These are phyloP conservation scores for Candida sphagnicola DNA, from an alignment of 805 yeast genomes.

Conservation along the genomic window DNA sequence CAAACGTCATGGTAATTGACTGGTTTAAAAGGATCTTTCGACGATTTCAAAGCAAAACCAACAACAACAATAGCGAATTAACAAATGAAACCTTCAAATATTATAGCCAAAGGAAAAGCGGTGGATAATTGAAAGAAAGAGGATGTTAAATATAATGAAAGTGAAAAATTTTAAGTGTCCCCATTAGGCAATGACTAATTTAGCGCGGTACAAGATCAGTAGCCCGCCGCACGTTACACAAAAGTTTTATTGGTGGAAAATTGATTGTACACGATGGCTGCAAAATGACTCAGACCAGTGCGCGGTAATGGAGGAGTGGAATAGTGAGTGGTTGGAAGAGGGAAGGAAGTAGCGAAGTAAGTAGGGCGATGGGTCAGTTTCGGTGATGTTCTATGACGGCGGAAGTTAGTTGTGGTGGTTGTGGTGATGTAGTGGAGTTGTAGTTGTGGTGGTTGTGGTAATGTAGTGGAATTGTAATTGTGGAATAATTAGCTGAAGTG, in stretches of 20 bases:
- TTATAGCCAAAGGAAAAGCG: too few relatives aligned
- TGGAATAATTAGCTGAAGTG: too few relatives aligned
- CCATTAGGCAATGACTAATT: constrained; percentile 27
- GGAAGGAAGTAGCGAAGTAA: neutral
- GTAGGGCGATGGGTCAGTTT: neutral
- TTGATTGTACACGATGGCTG: neutral
- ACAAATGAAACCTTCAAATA: too few relatives aligned
- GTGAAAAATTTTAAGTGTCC: constrained; percentile 18
- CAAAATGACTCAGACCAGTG: neutral
- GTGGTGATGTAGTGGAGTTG: too few relatives aligned
- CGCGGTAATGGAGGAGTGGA: neutral
- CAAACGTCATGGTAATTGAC: constrained; percentile 2
- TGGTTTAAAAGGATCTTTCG: too few relatives aligned
- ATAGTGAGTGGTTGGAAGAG: neutral
- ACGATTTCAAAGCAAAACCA: too few relatives aligned
- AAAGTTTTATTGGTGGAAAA: neutral
- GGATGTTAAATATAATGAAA: constrained; percentile 4
- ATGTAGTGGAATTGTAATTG: too few relatives aligned
- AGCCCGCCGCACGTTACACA: neutral
- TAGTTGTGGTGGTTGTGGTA: too few relatives aligned
- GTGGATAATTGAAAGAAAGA: constrained; percentile 3
- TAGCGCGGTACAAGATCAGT: constrained; percentile 30
- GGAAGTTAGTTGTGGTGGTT: too few relatives aligned
- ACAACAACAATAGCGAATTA: too few relatives aligned
- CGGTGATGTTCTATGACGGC: too few relatives aligned